Evolutionary conservation across 352 stramenopile species (phyloP).

Genomic region (Pythium diclinum): DNA sequence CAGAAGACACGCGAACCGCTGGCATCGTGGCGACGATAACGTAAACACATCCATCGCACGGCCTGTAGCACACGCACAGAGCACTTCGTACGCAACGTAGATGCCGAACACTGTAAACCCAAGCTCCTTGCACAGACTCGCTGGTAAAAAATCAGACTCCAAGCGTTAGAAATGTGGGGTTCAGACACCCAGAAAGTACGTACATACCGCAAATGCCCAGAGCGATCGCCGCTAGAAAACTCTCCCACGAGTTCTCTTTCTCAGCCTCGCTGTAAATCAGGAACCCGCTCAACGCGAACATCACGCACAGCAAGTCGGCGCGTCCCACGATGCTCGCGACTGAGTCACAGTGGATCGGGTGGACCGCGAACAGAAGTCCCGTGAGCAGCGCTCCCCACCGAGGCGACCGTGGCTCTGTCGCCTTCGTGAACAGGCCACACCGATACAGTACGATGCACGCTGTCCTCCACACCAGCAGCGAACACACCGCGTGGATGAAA

Average conservation of each 20-base stretch:
- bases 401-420: not conserved
- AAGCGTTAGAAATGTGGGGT: not conserved
- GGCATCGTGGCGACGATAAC: not conserved
- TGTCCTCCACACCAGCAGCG: conserved; percentile 55
- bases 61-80: conserved; percentile 14
- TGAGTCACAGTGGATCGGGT: conserved; percentile 90
- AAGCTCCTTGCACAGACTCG: conserved; percentile 86
- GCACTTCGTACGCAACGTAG: conserved; percentile 62
- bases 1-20: conserved; percentile 6
- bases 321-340: conserved; percentile 89
- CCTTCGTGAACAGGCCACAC: not conserved
- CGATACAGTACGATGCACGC: conserved; percentile 33
- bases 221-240: conserved; percentile 9
- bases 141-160: conserved; percentile 7
- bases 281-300: conserved; percentile 64
- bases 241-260: not conserved
- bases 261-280: conserved; percentile 43
- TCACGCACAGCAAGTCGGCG: conserved; percentile 84
- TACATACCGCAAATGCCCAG: conserved; percentile 24
- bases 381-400: conserved; percentile 30
- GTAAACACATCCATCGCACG: not conserved
- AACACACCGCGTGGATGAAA: conserved; percentile 55
- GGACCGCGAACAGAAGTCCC: conserved; percentile 87
- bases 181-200: not conserved
- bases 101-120: conserved; percentile 83